phyloP scores from a whole-genome alignment of 192 early-diverging fungal species.

The Coemansia javaensis region DNA sequence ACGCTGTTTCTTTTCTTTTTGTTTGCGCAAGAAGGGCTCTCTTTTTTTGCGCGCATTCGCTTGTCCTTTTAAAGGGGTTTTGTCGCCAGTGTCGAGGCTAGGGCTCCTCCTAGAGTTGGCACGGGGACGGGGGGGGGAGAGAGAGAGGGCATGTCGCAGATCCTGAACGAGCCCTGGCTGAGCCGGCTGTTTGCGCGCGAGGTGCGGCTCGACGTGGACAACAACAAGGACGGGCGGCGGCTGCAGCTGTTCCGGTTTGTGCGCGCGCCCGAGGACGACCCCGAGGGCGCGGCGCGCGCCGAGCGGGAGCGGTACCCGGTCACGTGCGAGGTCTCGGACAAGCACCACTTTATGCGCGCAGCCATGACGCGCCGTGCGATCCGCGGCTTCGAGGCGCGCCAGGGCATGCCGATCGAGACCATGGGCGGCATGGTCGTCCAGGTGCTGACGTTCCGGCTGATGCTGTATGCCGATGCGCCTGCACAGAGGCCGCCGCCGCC shows the following conservation, averaged over 20 bases:
- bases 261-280: neutral
- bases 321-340: constrained; percentile 43
- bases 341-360: constrained; percentile 30
- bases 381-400: constrained; percentile 4
- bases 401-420: neutral
- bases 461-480: constrained; percentile 2
- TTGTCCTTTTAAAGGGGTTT: too few relatives aligned
- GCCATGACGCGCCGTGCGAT: constrained; percentile 13
- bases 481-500: neutral
- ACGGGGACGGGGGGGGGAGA: too few relatives aligned
- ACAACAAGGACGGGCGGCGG: constrained; percentile 10
- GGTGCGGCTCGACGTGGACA: neutral
- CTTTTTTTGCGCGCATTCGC: too few relatives aligned
- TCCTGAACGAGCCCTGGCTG: constrained; percentile 23
- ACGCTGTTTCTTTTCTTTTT: too few relatives aligned
- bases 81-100: too few relatives aligned
- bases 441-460: constrained; percentile 12
- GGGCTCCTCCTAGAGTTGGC: too few relatives aligned
- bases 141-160: constrained; percentile 16
- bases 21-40: too few relatives aligned
- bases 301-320: constrained; percentile 5
- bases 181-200: constrained; percentile 3
- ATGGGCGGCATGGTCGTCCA: constrained; percentile 11
- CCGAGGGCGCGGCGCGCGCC: too few relatives aligned
- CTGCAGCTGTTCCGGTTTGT: constrained; percentile 19